Percentiles rank a stretch among this genome's conserved stretches.
phyloP scores from a whole-genome alignment of 306 rosid species.

The Betula pendula region DNA sequence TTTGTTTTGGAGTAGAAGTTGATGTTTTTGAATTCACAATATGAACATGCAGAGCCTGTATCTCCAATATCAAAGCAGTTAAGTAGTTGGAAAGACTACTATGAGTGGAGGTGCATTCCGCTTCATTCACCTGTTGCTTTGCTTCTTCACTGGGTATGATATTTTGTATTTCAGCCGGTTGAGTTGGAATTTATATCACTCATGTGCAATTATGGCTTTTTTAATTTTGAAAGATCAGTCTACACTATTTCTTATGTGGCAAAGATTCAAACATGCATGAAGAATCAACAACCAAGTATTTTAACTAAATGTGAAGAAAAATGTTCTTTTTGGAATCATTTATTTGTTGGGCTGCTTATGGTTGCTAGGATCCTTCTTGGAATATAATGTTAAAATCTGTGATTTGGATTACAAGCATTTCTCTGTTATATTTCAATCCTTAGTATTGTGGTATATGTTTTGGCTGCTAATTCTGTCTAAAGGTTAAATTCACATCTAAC shows the following conservation, averaged over 20 bases:
- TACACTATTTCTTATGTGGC: neutral
- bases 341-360: neutral
- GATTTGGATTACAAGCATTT: neutral
- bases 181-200: slow-evolving; percentile 11
- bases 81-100: slow-evolving; percentile 73
- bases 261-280: neutral
- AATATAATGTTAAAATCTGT: neutral
- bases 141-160: slow-evolving; percentile 90
- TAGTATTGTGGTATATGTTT: neutral
- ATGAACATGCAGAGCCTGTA: slow-evolving; percentile 59
- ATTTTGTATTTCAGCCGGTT: slow-evolving; percentile 8
- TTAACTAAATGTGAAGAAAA: neutral
- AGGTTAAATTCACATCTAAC: neutral
- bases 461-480: neutral
- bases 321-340: neutral
- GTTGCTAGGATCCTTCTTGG: neutral
- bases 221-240: neutral
- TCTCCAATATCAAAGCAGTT: slow-evolving; percentile 43
- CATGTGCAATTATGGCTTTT: slow-evolving; percentile 7
- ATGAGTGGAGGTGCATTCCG: slow-evolving; percentile 79
- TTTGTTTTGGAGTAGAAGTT: slow-evolving; percentile 17
- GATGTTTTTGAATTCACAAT: slow-evolving; percentile 16
- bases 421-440: neutral
- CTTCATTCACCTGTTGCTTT: slow-evolving; percentile 77
- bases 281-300: neutral